Percentiles rank a stretch among this genome's conserved stretches.
Evolutionary conservation across 2,329 filamentous ascomycete genomes (phyloP).

Genomic region (Cladosporium halotolerans): DNA sequence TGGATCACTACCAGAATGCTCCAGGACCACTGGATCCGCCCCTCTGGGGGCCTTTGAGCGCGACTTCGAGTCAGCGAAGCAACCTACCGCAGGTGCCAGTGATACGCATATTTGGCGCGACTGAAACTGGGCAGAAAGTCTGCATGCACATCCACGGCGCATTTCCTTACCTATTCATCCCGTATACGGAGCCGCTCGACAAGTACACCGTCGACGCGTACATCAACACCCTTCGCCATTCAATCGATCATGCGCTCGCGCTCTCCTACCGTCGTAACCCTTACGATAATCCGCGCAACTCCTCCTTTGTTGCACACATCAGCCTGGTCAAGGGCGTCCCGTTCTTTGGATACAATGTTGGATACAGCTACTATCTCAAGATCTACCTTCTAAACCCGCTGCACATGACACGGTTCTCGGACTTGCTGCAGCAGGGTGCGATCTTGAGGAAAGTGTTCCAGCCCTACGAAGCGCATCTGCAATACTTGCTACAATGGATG

Average conservation of each 20-base stretch:
- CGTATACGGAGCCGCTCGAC: slow-evolving; percentile 22
- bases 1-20: slow-evolving; percentile 84
- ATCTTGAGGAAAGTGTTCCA: slow-evolving; percentile 80
- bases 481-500: slow-evolving; percentile 96
- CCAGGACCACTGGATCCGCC: slow-evolving; percentile 76
- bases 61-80: slow-evolving; percentile 52
- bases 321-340: slow-evolving; percentile 87
- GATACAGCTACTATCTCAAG: slow-evolving; percentile 85
- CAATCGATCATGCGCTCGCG: slow-evolving; percentile 84
- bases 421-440: slow-evolving; percentile 80
- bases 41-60: slow-evolving; percentile 48
- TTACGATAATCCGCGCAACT: slow-evolving; percentile 54
- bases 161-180: slow-evolving; percentile 88
- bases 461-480: slow-evolving; percentile 88
- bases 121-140: slow-evolving; percentile 90
- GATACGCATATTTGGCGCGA: slow-evolving; percentile 84
- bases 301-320: slow-evolving; percentile 79
- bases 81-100: slow-evolving; percentile 73
- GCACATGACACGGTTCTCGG: slow-evolving; percentile 79
- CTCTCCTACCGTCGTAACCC: slow-evolving; percentile 75
- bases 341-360: slow-evolving; percentile 93
- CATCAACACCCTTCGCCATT: slow-evolving; percentile 71
- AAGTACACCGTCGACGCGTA: slow-evolving; percentile 59
- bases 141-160: slow-evolving; percentile 94
- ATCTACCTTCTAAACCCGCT: slow-evolving; percentile 87